phyloP scores from a whole-genome alignment of 2,329 filamentous ascomycete species.

The Claviceps cyperi region DNA sequence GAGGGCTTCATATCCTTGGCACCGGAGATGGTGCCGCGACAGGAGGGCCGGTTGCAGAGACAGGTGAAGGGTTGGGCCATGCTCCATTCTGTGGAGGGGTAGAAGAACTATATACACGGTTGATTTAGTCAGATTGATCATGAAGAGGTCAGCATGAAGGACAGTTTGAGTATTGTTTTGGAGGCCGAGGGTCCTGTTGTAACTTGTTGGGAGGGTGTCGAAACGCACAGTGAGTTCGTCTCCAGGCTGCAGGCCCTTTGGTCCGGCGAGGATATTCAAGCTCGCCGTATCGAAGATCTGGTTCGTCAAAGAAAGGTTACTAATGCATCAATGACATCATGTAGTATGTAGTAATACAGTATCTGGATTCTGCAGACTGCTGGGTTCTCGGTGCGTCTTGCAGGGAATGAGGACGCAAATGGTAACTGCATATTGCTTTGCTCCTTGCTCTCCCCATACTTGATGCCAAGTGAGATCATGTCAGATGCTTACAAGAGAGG shows the following conservation, averaged over 20 bases:
- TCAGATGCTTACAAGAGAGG: constrained; percentile 39
- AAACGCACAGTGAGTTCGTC: constrained; percentile 42
- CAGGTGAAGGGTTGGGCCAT: constrained; percentile 62
- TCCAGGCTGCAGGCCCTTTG: constrained; percentile 36
- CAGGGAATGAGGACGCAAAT: not conserved
- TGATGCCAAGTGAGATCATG: not conserved
- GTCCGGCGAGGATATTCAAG: constrained; percentile 42
- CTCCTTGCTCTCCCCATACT: no score
- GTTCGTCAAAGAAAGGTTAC: not conserved
- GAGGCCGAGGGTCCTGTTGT: not conserved
- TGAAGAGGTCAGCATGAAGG: no score
- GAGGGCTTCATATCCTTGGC: constrained; percentile 41
- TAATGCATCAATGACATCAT: not conserved
- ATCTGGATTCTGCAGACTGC: no score
- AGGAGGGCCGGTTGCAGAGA: constrained; percentile 41
- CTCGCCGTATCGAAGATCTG: constrained; percentile 47
- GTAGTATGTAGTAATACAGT: no score
- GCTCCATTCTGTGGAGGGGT: constrained; percentile 59
- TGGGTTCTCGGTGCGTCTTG: no score
- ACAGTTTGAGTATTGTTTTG: not conserved
- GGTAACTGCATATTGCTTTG: not conserved
- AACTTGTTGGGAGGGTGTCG: not conserved
- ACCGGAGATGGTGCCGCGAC: constrained; percentile 47
- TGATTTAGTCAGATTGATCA: not conserved
- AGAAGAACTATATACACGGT: constrained; percentile 42